Percentiles rank a stretch among this genome's conserved stretches.
Conservation (phyloP, 2,329 filamentous ascomycete species). For the Neobulgaria alba region DNA sequence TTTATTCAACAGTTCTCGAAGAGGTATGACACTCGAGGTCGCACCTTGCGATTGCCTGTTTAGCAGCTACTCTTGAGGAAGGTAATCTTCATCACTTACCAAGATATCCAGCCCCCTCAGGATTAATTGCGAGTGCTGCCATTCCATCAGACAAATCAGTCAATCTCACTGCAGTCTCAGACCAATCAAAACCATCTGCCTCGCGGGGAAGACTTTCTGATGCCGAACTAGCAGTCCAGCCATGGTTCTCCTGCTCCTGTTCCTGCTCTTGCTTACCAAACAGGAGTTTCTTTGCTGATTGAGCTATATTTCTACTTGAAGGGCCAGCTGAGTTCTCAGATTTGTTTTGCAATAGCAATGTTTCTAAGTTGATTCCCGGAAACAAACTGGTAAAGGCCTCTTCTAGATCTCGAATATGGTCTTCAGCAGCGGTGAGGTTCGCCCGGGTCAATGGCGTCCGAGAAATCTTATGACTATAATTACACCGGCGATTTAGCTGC, state of each 20-base stretch:
- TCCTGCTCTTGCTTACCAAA: slow-evolving; percentile 1
- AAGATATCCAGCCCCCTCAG: slow-evolving; percentile 30
- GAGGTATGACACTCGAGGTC: slow-evolving; percentile 12
- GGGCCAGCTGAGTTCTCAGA: not conserved
- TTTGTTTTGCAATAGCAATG: slow-evolving; percentile 3
- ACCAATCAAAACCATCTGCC: slow-evolving; percentile 19
- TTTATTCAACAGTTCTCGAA: slow-evolving; percentile 1
- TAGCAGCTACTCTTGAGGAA: not conserved
- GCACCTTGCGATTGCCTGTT: slow-evolving; percentile 4
- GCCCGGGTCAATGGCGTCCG: slow-evolving; percentile 34
- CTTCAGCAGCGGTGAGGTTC: slow-evolving; percentile 19
- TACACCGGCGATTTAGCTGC: slow-evolving; percentile 33
- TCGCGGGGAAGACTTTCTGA: slow-evolving; percentile 12
- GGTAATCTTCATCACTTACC: slow-evolving; percentile 11
- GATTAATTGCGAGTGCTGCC: slow-evolving; percentile 31
- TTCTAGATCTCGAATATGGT: slow-evolving; percentile 11
- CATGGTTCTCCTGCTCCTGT: not conserved
- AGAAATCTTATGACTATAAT: slow-evolving; percentile 34
- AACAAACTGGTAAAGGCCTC: slow-evolving; percentile 8
- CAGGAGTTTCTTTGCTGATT: not conserved
- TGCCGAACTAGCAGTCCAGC: not conserved
- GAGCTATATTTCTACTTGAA: not conserved
- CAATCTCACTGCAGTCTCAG: slow-evolving; percentile 7
- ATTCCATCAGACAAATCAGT: slow-evolving; percentile 27
- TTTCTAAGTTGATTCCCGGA: slow-evolving; percentile 14